Base-by-base conservation (phyloP, 2,329 filamentous ascomycete species). In the Fusarium mangiferae region DNA sequence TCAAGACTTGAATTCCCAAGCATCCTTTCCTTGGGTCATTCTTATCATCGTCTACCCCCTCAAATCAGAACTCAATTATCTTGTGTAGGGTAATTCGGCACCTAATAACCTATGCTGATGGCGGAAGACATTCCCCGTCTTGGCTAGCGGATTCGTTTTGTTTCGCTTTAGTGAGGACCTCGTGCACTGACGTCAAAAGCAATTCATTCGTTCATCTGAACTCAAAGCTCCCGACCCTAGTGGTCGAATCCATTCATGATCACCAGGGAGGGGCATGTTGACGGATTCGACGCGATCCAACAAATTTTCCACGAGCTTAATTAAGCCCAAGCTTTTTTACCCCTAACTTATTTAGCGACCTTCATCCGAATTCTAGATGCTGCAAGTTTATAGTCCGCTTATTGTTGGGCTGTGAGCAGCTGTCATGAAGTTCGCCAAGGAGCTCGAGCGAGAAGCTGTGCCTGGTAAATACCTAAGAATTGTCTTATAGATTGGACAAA, bases 391-490 rank as follows among this genome's bases (percentile, higher is more conserved):
- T 66, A 66, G 52, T 57, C 52, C 48, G 45, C 66, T 57, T 48
- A 63, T 65, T 36, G 45, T 49, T 49, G 35, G 71, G 62, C 65
- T 76, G 68, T 55, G 55, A 60, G 56, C 67, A 46, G 52, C 60
- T 38, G 68, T 81, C 83, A 91, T 91, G 89, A 92, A 91, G 82
- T 91, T 91, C 77, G 90, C 88, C 64, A 93, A 92, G 81, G 94
- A 97, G 84, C 88, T 98, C 72, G 94, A 98, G 80, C 90, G 93
- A 80, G 93, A 97, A 78, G 89, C 95, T 61, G 94, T 98, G 74
- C 95, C 95, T 80, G 95, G 90, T 91, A 81, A 80, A 83, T 75
- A 46, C 56, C 52, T 24, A 55, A 57, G 44, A 54, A 62, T 62
- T 30, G 51, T 17, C 22, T 20, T 44, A 13, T 15, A 61, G 12